Evolutionary conservation across 306 rosid genomes (phyloP).

Genomic region (Comarum palustre): DNA sequence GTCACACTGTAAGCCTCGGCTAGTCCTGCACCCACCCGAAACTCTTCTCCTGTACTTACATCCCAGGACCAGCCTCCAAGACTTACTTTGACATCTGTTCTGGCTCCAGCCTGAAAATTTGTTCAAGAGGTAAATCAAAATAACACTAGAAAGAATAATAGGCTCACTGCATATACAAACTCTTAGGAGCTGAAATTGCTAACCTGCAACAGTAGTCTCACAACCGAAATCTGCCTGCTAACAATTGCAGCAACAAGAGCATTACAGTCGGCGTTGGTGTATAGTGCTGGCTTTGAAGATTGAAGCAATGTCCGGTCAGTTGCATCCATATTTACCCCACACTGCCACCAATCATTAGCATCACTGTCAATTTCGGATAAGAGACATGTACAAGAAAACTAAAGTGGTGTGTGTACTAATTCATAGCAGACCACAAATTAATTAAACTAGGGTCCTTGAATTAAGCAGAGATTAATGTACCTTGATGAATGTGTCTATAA

Average conservation of each 20-base stretch:
- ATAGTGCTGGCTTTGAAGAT: constrained; percentile 56
- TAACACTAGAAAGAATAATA: neutral
- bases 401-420: neutral
- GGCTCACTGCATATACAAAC: neutral
- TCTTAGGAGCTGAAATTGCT: constrained; percentile 14
- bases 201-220: constrained; percentile 55
- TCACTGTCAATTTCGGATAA: constrained; percentile 7
- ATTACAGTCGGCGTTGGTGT: constrained; percentile 56
- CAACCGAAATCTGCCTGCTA: constrained; percentile 55
- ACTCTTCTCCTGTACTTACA: constrained; percentile 49
- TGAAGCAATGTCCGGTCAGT: constrained; percentile 49
- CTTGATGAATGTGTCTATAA: constrained; percentile 58
- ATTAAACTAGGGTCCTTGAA: neutral
- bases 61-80: constrained; percentile 78
- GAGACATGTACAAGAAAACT: constrained; percentile 7
- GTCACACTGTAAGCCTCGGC: constrained; percentile 57
- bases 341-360: constrained; percentile 35
- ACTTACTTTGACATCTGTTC: constrained; percentile 48
- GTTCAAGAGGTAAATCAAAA: neutral
- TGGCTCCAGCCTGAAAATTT: constrained; percentile 46
- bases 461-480: constrained; percentile 19
- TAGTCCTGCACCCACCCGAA: constrained; percentile 70
- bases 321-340: constrained; percentile 51
- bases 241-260: constrained; percentile 56
- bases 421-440: neutral